Conservation (phyloP, 108 stramenopile genomes). For the Cylindrotheca closterium region DNA sequence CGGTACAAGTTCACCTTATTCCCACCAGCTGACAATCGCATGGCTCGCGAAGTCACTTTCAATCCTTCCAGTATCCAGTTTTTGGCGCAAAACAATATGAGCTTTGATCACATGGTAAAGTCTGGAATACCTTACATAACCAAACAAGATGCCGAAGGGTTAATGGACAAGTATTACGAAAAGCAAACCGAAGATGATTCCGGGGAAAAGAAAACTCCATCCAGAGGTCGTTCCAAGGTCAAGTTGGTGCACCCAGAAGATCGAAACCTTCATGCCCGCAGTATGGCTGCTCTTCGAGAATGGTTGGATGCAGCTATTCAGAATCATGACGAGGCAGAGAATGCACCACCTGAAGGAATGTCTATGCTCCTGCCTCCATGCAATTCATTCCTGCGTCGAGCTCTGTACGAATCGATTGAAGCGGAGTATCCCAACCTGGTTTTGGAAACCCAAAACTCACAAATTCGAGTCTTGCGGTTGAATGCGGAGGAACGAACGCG, state of each 20-base stretch:
- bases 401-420: constrained; percentile 78
- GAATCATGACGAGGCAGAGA: neutral
- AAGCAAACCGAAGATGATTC: constrained; percentile 11
- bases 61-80: constrained; percentile 67
- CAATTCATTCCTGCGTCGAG: constrained; percentile 77
- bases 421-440: constrained; percentile 69
- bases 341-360: constrained; percentile 37
- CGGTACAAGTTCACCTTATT: constrained; percentile 81
- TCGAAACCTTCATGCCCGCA: constrained; percentile 30
- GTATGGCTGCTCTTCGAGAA: constrained; percentile 76
- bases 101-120: constrained; percentile 56
- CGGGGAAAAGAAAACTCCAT: neutral
- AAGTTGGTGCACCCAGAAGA: constrained; percentile 29
- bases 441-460: constrained; percentile 54
- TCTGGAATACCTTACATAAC: constrained; percentile 68
- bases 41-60: constrained; percentile 53
- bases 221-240: constrained; percentile 4
- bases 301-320: constrained; percentile 74
- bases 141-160: constrained; percentile 22
- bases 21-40: constrained; percentile 36
- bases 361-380: constrained; percentile 65
- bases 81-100: constrained; percentile 66
- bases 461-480: constrained; percentile 66
- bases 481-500: constrained; percentile 49
- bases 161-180: constrained; percentile 30